These are phyloP conservation scores for Suillus plorans DNA, from an alignment of 768 basidiomycete genomes.

Conservation along the genomic window DNA sequence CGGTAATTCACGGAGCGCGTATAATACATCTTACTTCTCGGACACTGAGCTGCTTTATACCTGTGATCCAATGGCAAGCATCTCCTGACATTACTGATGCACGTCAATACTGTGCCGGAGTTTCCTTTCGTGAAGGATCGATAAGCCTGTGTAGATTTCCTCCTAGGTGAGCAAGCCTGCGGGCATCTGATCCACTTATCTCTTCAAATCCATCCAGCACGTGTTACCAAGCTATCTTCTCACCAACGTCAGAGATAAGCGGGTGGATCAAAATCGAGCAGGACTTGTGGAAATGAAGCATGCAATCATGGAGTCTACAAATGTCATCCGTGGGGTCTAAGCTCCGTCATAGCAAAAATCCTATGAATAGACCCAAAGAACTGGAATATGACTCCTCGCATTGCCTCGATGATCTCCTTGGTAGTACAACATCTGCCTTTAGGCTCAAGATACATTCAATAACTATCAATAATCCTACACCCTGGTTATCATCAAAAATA, in stretches of 20 bases:
- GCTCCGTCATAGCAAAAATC: background rate
- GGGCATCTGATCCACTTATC: background rate
- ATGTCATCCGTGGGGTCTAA: background rate
- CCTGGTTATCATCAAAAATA: constrained; percentile 21
- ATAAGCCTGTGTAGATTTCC: background rate
- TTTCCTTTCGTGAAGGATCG: background rate
- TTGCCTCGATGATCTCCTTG: background rate
- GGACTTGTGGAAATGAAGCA: background rate
- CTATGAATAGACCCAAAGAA: background rate
- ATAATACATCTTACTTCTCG: constrained; percentile 2
- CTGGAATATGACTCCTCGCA: background rate
- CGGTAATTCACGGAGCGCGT: background rate
- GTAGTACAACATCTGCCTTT: constrained; percentile 15
- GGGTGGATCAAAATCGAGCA: background rate
- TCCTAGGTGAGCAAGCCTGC: background rate
- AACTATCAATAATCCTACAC: constrained; percentile 24
- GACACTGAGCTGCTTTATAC: background rate
- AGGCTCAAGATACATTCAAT: constrained; percentile 15
- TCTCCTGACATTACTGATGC: background rate
- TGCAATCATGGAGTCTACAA: background rate
- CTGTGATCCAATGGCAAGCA: constrained; percentile 2
- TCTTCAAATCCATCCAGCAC: background rate
- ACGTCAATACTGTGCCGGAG: background rate
- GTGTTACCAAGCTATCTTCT: background rate
- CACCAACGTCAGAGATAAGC: background rate